Conservation (phyloP, 1,284 basidiomycete genomes). For the Ustilago lituana region DNA sequence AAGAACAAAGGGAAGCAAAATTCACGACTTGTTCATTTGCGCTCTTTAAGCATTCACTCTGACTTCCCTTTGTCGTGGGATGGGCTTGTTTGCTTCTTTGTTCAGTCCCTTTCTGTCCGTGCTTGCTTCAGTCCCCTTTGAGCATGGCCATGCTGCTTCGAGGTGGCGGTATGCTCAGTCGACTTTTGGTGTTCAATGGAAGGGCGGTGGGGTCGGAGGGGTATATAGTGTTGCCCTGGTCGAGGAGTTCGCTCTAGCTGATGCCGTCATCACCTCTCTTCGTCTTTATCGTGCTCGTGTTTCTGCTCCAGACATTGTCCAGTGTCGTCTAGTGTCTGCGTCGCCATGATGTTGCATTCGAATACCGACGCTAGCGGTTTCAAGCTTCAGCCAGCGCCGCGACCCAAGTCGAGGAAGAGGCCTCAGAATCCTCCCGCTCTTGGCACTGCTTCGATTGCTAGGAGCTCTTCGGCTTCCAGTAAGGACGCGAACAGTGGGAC, state of each 20-base stretch:
- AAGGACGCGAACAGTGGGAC: too few species aligned
- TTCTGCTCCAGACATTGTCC: too few species aligned
- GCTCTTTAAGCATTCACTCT: too few species aligned
- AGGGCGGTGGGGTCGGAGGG: too few species aligned
- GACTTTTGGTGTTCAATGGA: too few species aligned
- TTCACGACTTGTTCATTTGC: not conserved
- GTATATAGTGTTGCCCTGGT: too few species aligned
- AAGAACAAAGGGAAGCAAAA: constrained; percentile 9
- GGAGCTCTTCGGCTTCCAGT: not conserved
- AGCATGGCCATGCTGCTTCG: too few species aligned
- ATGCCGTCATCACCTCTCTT: not conserved
- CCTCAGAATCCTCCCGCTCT: constrained; percentile 9
- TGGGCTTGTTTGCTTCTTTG: not conserved
- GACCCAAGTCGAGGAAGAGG: constrained; percentile 33
- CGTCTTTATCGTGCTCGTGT: not conserved
- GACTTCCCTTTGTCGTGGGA: constrained; percentile 5
- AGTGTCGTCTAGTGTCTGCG: too few species aligned
- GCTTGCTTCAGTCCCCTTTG: not conserved
- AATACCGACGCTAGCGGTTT: constrained; percentile 20
- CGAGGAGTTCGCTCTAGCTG: too few species aligned
- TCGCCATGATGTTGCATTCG: constrained; percentile 22
- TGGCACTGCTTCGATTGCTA: not conserved
- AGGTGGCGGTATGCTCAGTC: too few species aligned
- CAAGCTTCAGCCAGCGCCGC: constrained; percentile 41
- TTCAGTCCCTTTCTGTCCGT: not conserved